phyloP scores from a whole-genome alignment of 495 filamentous ascomycete genomes.

The Acidiella bohemica region DNA sequence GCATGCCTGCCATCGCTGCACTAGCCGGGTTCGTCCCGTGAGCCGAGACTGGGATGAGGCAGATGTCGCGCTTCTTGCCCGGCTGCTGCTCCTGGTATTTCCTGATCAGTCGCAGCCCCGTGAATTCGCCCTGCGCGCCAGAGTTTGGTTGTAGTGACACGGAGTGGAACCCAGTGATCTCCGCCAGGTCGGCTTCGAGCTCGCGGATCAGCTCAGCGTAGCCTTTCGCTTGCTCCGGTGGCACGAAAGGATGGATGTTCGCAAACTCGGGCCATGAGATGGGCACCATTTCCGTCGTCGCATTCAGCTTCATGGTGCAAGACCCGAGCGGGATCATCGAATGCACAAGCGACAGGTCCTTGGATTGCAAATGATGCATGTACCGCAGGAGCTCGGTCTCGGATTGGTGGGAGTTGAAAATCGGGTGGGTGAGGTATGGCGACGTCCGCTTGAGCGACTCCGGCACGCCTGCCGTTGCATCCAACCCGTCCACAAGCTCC shows the following conservation, averaged over 20 bases:
- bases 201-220: conserved; percentile 58
- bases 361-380: conserved; percentile 87
- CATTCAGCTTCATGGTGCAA: conserved; percentile 99
- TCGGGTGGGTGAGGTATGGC: conserved; percentile 73
- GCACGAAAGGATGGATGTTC: conserved; percentile 73
- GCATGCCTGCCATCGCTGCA: conserved; percentile 95
- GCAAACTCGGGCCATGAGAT: conserved; percentile 77
- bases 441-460: conserved; percentile 53
- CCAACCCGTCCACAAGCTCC: conserved; percentile 24
- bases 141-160: conserved; percentile 94
- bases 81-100: conserved; percentile 60
- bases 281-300: conserved; percentile 85
- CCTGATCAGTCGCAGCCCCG: conserved; percentile 83
- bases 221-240: conserved; percentile 47
- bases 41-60: conserved; percentile 90
- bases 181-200: conserved; percentile 60
- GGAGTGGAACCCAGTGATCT: conserved; percentile 82
- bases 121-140: conserved; percentile 92
- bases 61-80: conserved; percentile 69
- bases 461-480: conserved; percentile 9
- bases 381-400: conserved; percentile 94
- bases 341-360: conserved; percentile 87
- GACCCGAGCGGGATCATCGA: conserved; percentile 99
- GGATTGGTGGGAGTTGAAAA: conserved; percentile 95
- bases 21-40: conserved; percentile 97